A percentile compares a stretch with the other conserved stretches of the same genome.
Conservation (phyloP, 768 basidiomycete species). For the Plicaturopsis crispa region DNA sequence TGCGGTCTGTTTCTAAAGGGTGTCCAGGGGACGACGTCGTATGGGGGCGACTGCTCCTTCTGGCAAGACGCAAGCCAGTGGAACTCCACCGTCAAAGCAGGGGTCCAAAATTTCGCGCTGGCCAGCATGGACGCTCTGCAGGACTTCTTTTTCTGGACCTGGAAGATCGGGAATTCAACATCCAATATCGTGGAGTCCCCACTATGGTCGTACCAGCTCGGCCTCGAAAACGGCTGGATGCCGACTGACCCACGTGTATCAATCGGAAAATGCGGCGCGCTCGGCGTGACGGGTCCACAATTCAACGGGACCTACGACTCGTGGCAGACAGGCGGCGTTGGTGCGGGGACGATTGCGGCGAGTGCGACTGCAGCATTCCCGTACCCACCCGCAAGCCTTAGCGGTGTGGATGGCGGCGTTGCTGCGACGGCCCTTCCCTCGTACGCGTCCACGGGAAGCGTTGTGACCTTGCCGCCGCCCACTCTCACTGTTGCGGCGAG, state of each 20-base stretch:
- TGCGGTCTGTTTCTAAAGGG: conserved; percentile 49
- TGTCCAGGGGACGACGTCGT: conserved; percentile 18
- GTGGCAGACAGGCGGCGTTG: conserved; percentile 57
- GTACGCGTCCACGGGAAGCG: conserved; percentile 54
- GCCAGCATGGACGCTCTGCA: conserved; percentile 61
- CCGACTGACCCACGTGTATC: conserved; percentile 63
- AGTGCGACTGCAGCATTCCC: conserved; percentile 33
- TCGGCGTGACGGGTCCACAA: conserved; percentile 33
- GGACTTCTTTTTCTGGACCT: conserved; percentile 75
- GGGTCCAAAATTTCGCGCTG: conserved; percentile 41
- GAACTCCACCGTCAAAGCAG: conserved; percentile 40
- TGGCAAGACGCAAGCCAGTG: conserved; percentile 45
- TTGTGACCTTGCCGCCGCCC: conserved; percentile 49
- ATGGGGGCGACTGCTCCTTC: conserved; percentile 31
- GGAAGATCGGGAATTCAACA: conserved; percentile 64
- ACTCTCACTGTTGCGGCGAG: conserved; percentile 37
- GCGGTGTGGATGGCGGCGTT: conserved; percentile 26
- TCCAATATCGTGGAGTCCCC: conserved; percentile 41
- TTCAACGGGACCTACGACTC: conserved; percentile 35
- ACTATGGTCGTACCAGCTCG: conserved; percentile 66
- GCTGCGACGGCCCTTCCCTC: conserved; percentile 39
- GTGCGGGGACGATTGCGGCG: conserved; percentile 38
- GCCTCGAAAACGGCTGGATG: conserved; percentile 71
- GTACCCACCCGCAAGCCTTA: conserved; percentile 50
- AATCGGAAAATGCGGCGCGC: conserved; percentile 54